These are phyloP conservation scores for Neurospora intermedia DNA, from an alignment of 495 filamentous ascomycete species.

Conservation along the genomic window DNA sequence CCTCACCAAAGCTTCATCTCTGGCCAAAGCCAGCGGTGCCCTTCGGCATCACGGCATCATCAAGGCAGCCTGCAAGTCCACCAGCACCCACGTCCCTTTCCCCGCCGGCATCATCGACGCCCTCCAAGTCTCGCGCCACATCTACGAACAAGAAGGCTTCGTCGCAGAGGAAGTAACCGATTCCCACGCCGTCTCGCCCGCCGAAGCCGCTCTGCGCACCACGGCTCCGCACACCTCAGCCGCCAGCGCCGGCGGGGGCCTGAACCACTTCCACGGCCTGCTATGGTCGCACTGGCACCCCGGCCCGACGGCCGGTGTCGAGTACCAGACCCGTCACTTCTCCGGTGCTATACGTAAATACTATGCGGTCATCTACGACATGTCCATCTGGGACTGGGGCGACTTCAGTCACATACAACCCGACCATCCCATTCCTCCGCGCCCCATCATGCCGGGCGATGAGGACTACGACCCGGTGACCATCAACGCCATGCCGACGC, in stretches of 20 bases:
- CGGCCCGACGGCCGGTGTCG: background rate
- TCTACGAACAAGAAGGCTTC: background rate
- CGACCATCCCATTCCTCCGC: background rate
- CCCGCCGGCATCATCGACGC: background rate
- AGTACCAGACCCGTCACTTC: background rate
- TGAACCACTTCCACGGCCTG: background rate
- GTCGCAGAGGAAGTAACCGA: background rate
- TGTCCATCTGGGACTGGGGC: background rate
- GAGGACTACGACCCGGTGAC: background rate
- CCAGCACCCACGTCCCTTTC: background rate
- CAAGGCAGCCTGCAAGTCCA: background rate
- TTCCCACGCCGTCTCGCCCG: background rate
- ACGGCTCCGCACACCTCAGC: background rate
- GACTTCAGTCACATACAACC: background rate
- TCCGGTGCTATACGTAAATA: background rate
- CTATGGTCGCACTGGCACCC: background rate
- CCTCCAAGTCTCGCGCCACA: background rate
- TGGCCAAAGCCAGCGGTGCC: too few species aligned
- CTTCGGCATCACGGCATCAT: too few species aligned
- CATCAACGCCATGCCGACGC: conserved; percentile 19
- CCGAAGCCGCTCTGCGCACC: background rate
- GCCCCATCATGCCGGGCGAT: background rate
- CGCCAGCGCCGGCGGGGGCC: background rate
- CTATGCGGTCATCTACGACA: background rate
- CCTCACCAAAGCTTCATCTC: background rate